Evolutionary conservation across 1,284 basidiomycete genomes (phyloP).

Genomic region (Ceratorhiza oryzae-sativae): DNA sequence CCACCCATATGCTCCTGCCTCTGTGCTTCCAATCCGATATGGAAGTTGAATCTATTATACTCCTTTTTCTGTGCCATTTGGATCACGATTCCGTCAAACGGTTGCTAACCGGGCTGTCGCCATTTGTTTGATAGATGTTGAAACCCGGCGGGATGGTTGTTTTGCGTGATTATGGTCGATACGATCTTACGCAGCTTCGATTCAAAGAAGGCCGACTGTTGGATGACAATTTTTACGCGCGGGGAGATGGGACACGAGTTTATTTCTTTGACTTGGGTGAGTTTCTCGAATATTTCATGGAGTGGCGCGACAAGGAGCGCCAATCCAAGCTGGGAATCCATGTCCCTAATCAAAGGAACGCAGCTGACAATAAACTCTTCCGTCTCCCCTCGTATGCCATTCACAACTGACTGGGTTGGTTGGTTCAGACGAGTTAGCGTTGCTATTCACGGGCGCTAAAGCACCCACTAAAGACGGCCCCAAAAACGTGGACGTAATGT

Average conservation of each 20-base stretch:
- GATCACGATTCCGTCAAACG: neutral
- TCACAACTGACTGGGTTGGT: neutral
- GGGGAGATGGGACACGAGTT: constrained; percentile 95
- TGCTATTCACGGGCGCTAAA: constrained; percentile 72
- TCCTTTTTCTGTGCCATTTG: neutral
- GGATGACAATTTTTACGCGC: constrained; percentile 91
- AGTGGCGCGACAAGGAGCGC: too few species aligned
- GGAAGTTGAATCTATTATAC: neutral
- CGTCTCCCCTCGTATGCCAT: neutral
- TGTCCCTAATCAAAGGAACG: too few species aligned
- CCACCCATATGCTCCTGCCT: neutral
- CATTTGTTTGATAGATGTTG: constrained; percentile 65
- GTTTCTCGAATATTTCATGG: constrained; percentile 42
- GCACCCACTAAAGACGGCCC: constrained; percentile 15
- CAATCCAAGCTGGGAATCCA: too few species aligned
- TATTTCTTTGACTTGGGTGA: constrained; percentile 91
- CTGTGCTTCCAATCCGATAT: neutral
- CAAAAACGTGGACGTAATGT: neutral
- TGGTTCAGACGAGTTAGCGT: constrained; percentile 75
- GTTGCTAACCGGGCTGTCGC: neutral
- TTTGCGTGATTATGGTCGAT: constrained; percentile 92
- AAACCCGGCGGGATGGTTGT: constrained; percentile 88
- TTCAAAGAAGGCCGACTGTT: constrained; percentile 90
- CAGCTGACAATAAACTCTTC: too few species aligned
- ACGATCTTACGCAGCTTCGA: constrained; percentile 92